Percentiles rank a stretch among this genome's conserved stretches.
Evolutionary conservation across 331 rosid genomes (phyloP).

Genomic region (Rhamnella rubrinervis): DNA sequence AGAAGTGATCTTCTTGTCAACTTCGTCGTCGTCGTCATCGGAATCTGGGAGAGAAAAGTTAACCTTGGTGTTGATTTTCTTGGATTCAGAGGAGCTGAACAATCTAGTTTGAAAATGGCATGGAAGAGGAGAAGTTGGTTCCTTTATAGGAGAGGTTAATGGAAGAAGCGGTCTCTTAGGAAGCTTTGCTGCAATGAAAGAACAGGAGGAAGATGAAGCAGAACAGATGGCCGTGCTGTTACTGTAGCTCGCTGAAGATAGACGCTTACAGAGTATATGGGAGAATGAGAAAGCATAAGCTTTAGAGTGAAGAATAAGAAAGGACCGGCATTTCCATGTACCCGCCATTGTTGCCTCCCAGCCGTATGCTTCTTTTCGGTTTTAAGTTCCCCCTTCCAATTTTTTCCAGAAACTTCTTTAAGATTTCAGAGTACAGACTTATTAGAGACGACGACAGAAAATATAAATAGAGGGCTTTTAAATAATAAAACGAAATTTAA

Average conservation of each 20-base stretch:
- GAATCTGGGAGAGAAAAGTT: slow-evolving; percentile 68
- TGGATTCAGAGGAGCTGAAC: slow-evolving; percentile 30
- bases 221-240: neutral
- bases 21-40: slow-evolving; percentile 48
- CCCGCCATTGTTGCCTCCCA: too few species aligned
- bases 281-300: neutral
- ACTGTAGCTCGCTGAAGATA: neutral
- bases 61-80: slow-evolving; percentile 51
- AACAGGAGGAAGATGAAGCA: neutral
- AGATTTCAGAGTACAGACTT: too few species aligned
- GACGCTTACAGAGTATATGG: neutral
- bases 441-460: too few species aligned
- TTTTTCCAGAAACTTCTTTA: too few species aligned
- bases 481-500: too few species aligned
- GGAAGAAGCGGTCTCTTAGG: neutral
- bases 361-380: too few species aligned
- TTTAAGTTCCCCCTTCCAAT: too few species aligned
- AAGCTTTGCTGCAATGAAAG: neutral
- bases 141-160: neutral
- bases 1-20: neutral
- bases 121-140: neutral
- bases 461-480: too few species aligned
- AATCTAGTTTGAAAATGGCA: neutral
- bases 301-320: neutral
- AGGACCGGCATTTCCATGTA: neutral